phyloP scores from a whole-genome alignment of 345 rosid species.

The Kernera saxatilis region DNA sequence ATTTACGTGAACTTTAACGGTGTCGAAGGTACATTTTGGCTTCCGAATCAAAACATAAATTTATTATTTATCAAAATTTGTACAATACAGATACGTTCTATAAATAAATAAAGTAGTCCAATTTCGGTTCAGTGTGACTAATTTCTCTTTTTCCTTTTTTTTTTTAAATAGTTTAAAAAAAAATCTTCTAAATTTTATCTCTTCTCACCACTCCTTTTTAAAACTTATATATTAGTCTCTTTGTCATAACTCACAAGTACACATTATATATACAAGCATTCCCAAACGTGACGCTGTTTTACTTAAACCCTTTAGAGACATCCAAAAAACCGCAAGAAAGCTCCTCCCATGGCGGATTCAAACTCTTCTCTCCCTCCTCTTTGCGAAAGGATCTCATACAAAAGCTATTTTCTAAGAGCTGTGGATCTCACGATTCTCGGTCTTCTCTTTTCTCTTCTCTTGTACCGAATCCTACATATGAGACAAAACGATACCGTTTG shows the following conservation, averaged over 20 bases:
- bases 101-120: not conserved
- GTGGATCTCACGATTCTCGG: constrained; percentile 24
- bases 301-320: not conserved
- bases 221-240: not conserved
- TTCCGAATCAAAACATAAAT: too few species aligned
- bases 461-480: constrained; percentile 16
- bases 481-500: constrained; percentile 38
- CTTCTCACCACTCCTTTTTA: not conserved
- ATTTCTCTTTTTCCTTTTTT: not conserved
- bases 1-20: not conserved
- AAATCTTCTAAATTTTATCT: not conserved
- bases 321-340: not conserved
- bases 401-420: constrained; percentile 5
- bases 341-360: constrained; percentile 19
- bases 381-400: constrained; percentile 15
- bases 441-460: constrained; percentile 28
- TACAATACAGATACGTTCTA: not conserved
- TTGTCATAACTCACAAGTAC: not conserved
- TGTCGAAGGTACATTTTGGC: not conserved
- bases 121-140: not conserved
- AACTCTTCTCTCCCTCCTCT: constrained; percentile 20
- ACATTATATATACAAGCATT: not conserved
- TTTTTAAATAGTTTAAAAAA: not conserved
- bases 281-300: not conserved
- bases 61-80: too few species aligned